Evolutionary conservation across 805 yeast genomes (phyloP), one percentile per base, ranked within the genome.

Genomic region (Hanseniaspora clermontiae): DNA sequence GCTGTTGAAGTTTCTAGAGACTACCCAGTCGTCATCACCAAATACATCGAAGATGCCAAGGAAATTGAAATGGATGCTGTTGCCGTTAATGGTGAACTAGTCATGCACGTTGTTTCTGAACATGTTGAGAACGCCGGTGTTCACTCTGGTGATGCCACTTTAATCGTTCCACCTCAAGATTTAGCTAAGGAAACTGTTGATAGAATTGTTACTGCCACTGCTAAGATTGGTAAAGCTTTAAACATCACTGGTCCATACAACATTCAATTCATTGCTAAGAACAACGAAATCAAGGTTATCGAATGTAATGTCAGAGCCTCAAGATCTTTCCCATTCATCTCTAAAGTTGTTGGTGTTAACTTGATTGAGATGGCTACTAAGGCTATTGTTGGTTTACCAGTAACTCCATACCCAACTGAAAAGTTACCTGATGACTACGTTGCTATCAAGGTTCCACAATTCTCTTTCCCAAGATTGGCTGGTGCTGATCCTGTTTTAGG

Each of bases 261-360:
- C 76, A 95, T 91, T 95, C 97, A 93, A 77, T 83, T 93, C 69
- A 93, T 93, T 71, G 77, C 78, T 59, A 80, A 81, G 50, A 76
- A 81, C 47, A 77, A 80, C 53, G 82, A 81, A 60, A 79, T 90
- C 67, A 93, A 93, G 79, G 98, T 93, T 59, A 93, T 93, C 70
- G 98, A 93, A 75, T 93, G 98, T 81, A 93, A 93, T 73, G 86
- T 93, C 65, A 86, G 98, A 74, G 98, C 98, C 53, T 91, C 97
- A 7, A 83, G 98, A 72, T 91, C 97, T 15, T 93, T 93, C 91
- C 98, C 98, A 70, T 93, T 93, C 70, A 96, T 91, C 40, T 91
- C 97, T 50, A 93, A 93, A 78, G 98, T 93, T 50, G 77, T 93
- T 61, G 98, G 98, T 62, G 78, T 91, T 58, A 95, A 91, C 71